These are phyloP conservation scores for Favolaschia claudopus DNA, from an alignment of 768 basidiomycete species.

Conservation along the genomic window DNA sequence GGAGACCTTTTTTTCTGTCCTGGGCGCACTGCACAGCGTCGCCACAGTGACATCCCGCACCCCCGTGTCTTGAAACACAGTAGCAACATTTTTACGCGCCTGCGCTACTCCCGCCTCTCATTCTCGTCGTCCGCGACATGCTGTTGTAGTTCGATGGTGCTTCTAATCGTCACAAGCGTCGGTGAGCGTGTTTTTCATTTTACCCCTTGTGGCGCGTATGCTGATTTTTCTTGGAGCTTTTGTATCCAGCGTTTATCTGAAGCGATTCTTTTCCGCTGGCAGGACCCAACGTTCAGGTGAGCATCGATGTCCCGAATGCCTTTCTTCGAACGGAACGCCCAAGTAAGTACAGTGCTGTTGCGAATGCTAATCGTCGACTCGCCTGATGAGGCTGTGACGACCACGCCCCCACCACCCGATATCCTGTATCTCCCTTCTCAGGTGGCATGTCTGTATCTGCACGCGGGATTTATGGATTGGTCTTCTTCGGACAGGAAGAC, in stretches of 20 bases:
- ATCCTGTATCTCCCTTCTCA: no score
- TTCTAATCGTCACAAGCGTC: neutral
- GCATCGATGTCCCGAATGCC: no score
- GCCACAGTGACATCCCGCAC: constrained; percentile 5
- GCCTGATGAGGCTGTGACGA: no score
- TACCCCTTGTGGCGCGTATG: neutral
- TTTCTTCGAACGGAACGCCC: no score
- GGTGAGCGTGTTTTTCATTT: constrained; percentile 29
- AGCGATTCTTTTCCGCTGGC: neutral
- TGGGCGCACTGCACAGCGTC: neutral
- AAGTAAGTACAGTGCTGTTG: no score
- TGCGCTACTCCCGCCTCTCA: neutral
- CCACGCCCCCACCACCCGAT: no score
- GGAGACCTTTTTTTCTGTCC: no score
- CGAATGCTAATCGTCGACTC: no score
- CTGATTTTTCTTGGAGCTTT: neutral
- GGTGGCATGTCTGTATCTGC: no score
- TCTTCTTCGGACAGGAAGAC: no score
- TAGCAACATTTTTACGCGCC: neutral
- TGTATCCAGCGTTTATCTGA: neutral
- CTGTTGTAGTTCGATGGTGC: neutral
- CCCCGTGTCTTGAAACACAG: constrained; percentile 2
- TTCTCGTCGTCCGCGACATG: neutral
- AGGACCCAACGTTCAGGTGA: neutral
- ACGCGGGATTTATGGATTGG: no score